Base-by-base conservation (phyloP, 805 yeast genomes). In the Isabelozyma rhagii region DNA sequence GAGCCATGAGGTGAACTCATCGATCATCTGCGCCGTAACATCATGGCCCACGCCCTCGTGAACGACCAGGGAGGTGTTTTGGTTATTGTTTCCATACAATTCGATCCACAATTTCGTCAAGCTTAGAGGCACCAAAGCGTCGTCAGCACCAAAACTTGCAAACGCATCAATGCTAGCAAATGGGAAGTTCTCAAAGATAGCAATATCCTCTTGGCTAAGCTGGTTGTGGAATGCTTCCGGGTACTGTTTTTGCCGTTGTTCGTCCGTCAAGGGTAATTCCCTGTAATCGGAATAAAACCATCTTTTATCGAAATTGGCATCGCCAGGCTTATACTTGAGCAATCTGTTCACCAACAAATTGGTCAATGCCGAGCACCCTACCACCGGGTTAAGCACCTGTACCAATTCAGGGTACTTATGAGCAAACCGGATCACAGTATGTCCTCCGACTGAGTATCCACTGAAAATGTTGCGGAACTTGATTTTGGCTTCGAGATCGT, bases 381-480 rank as follows among this genome's bases (percentile, higher is more conserved):
- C 68, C 25, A 80, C 69, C 1, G 85, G 84, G 40, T 76, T 74
- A 13, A 77, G 68, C 28, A 69, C 68, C 13, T 64, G 61, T 14
- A 75, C 72, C 46, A 59, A 54, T 3, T 69, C 60, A 4, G 80
- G 76, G 55, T 70, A 67, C 51, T 55, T 56, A 44, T 63, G 57
- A 17, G 71, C 81, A 61, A 64, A 72, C 55, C 76, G 63, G 68
- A 80, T 79, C 29, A 76, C 68, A n/a, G 76, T 68, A 60, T 83
- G 85, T 0, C 82, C 87, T 2, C 87, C 86, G 43, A 81, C 67
- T 0, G 85, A 80, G 40, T 69, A 69, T 1, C 87, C 88, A 10
- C 73, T 56, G 28, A 79, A 61, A 41, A 77, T 69, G 59, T 75
- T 75, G 50, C 45, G 61, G 59, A 48, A 69, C 47, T 56, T 55